Evolutionary conservation across 139 green algal species (phyloP), one percentile per base, ranked within the genome.

Genomic region (Chlorella sp.): DNA sequence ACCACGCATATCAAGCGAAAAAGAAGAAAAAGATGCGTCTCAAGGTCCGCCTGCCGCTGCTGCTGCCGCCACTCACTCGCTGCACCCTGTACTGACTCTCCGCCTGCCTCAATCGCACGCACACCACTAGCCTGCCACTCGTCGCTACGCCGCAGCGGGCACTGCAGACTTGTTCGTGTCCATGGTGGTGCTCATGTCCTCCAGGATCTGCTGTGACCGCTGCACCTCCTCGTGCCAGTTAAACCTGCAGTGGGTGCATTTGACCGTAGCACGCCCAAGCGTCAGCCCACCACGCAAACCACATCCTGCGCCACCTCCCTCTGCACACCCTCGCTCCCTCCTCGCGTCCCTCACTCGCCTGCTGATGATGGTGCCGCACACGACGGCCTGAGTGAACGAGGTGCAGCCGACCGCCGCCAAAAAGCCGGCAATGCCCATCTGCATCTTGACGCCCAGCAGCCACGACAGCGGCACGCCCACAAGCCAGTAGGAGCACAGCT

Each of bases 381-480:
- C 3, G 1, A 70, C 49, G 42, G 35, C 35, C 67, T 79, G 74
- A 10, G 49, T 32, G n/a, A 79, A 26, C 30, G 51, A 71, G 26
- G 67, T 49, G 14, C 50, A n/a, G 26, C 67, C 74, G 23, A 74
- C 67, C 31, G 74, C 74, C 31, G 35, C 36, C 26, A 79, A 26
- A 30, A 79, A 74, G 6, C 74, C 74, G 59, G 63, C 1, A 3
- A 86, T 59, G 0, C 77, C 87, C 75, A 86, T 27, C 2, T 64
- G 69, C 3, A 71, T 24, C 50, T 73, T 73, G 64, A 92, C 79
- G 2, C 75, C 81, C 29, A 87, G 64, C 36, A 78, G 33, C 49
- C 70, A 79, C 1, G 83, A 77, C 29, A 83, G 69, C 2, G 87
- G 87, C 49, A 92, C 59, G 17, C 69, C 69, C 36, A 62, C 36